Base-by-base conservation (phyloP, 768 basidiomycete species). In the Termitomyces sp. region DNA sequence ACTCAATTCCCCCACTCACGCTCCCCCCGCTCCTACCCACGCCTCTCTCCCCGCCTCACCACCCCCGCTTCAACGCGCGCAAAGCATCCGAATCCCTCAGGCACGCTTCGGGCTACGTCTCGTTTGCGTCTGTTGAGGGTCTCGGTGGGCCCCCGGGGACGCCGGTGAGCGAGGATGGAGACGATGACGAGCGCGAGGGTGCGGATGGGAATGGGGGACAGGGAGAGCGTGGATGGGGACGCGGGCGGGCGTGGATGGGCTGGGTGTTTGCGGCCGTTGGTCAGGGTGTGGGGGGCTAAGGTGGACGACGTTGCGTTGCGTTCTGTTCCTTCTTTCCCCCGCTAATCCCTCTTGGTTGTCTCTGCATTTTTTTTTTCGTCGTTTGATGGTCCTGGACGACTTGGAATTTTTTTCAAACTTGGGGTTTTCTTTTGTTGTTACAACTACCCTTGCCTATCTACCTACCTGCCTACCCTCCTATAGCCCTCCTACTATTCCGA, bases 121-220 rank as follows among this genome's bases (percentile, higher is more conserved):
- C 80, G n/a, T 89, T 89, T 55, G 77, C 83, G 40, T 80, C 77
- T 48, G 78, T 89, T 10, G 85, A 85, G 70, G 87, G 87, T 23
- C 74, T 89, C 8, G 87, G 87, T 0, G 75, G 74, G 21, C 87
- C 87, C 16, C 78, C 83, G 0, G 80, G 76, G 25, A 65, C 64
- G 8, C 60, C 63, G 42, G 56, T 59, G 7, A 58, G 10, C 17
- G 59, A 31, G 62, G 59, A 59, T 49, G 56, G 25, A 40, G 60
- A 49, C n/a, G 38, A 43, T n/a, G 59, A 40, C 37, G 54, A 52
- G 53, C 46, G 19, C 49, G 49, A 38, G 41, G 44, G 16, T 41
- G 44, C 45, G 37, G 56, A 21, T 6, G 5, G 51, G 32, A 14
- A n/a, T 27, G 32, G 42, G 27, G 32, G n/a, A 40, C 45, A 29